Percentiles rank a stretch among this genome's conserved stretches.
Conservation (phyloP, 1,284 basidiomycete genomes). For the Heterobasidion irregulare region DNA sequence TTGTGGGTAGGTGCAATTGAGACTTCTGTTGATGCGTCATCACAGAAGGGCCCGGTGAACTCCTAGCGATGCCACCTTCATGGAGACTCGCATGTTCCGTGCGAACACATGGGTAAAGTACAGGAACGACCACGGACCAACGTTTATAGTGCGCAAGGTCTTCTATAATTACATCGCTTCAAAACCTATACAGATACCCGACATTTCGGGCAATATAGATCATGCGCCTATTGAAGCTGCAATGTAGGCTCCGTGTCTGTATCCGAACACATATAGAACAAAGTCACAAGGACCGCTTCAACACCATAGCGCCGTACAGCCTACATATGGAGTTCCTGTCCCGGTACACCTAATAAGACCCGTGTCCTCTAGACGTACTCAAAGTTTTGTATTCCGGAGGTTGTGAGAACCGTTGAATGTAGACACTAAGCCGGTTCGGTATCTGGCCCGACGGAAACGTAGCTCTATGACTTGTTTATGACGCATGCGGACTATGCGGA, state of each 20-base stretch:
- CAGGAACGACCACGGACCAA: too few species aligned
- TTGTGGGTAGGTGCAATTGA: background rate
- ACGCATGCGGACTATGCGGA: too few species aligned
- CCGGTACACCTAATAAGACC: background rate
- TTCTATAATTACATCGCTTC: too few species aligned
- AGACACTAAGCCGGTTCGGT: background rate
- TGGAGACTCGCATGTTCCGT: background rate
- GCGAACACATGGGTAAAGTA: background rate
- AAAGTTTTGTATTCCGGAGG: background rate
- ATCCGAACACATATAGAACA: too few species aligned
- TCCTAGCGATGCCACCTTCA: background rate
- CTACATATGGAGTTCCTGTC: too few species aligned
- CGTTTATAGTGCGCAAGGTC: too few species aligned
- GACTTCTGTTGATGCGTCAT: background rate
- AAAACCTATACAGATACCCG: too few species aligned
- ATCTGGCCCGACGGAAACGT: background rate
- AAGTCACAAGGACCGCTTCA: too few species aligned
- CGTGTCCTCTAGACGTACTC: background rate
- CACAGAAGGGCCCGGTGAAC: background rate
- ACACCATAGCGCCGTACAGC: too few species aligned
- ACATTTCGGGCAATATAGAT: too few species aligned
- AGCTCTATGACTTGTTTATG: background rate
- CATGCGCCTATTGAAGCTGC: too few species aligned
- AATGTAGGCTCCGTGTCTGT: too few species aligned
- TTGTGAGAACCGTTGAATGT: background rate